Evolutionary conservation across 768 basidiomycete genomes (phyloP).

Genomic region (Tricholoma flavovirens): DNA sequence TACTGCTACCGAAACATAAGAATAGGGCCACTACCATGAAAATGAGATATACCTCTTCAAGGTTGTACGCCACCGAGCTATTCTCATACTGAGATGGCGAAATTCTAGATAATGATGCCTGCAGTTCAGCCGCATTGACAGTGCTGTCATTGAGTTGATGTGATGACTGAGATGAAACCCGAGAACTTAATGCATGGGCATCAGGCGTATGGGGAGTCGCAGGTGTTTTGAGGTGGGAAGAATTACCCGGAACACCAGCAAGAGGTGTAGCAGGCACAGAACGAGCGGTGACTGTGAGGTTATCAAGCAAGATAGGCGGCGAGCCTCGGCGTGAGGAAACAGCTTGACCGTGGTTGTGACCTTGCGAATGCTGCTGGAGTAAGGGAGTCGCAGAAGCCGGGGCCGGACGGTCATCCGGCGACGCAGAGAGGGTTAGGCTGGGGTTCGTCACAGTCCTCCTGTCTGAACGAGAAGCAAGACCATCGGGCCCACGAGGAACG

Average conservation of each 20-base stretch:
- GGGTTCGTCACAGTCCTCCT: constrained; percentile 75
- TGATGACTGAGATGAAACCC: constrained; percentile 45
- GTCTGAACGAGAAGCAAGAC: constrained; percentile 47
- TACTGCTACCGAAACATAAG: constrained; percentile 39
- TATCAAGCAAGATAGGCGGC: constrained; percentile 60
- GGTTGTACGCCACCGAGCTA: constrained; percentile 47
- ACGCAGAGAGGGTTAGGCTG: constrained; percentile 55
- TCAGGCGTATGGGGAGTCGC: constrained; percentile 65
- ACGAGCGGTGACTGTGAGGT: constrained; percentile 55
- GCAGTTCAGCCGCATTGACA: constrained; percentile 50
- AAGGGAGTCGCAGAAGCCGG: constrained; percentile 55
- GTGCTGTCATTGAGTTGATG: constrained; percentile 46
- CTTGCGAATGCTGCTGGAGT: constrained; percentile 56
- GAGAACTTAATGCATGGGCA: constrained; percentile 53
- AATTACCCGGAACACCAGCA: constrained; percentile 42
- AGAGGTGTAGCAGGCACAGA: constrained; percentile 84
- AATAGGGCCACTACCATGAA: neutral
- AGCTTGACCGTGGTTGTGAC: constrained; percentile 32
- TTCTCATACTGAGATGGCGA: constrained; percentile 54
- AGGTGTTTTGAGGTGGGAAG: constrained; percentile 58
- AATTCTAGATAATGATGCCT: constrained; percentile 68
- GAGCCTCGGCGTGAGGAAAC: constrained; percentile 70
- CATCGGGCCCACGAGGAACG: constrained; percentile 56
- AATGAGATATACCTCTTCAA: constrained; percentile 50
- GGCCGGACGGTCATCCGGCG: constrained; percentile 46